Evolutionary conservation across 495 filamentous ascomycete species (phyloP), one percentile per base, ranked within the genome.

Genomic region (Podospora anserina): DNA sequence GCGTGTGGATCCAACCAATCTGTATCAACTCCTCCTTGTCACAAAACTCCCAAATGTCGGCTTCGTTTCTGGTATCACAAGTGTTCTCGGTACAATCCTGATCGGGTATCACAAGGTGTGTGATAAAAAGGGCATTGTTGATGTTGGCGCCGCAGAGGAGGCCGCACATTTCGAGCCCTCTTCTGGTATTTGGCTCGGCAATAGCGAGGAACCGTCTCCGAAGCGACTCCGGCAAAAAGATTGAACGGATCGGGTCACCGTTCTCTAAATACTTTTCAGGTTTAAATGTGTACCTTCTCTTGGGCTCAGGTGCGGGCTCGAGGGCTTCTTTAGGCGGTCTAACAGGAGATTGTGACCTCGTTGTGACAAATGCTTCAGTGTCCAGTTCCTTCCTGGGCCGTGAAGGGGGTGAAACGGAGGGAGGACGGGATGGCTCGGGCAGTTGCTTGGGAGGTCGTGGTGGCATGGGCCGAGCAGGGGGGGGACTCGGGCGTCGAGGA

Each of bases 1-100:
- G 95, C 0, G 95, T 99, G 76, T 99, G 95, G 66, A 99, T 99
- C 95, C 95, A 99, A 65, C 95, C 95, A 9, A 97, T 84, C 68
- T 95, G 88, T 80, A 97, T 89, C 54, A 98, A 75, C 58, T 97
- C 91, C 72, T 97, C 89, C 6, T 82, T 84, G 70, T 94, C 89
- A 73, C 92, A 94, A 75, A 93, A 98, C 39, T 96, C 92, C 58
- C 97, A 91, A 26, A 97, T 84, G 0, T 86, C 88, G 49, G 83
- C 84, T 74, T 97, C 94, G 71, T 97, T 93, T 28, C 91, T 86
- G 4, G 90, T 98, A 72, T 97, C 94, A 77, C 95, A 99, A 0
- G 95, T 98, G 73, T 98, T 93, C 7, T 88, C 88, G 2, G 95
- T 97, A 69, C 89, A 88, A 28, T 87, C 88, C 74, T 99, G 95